phyloP scores from a whole-genome alignment of 495 filamentous ascomycete species.

The Glarea lozoyensis region DNA sequence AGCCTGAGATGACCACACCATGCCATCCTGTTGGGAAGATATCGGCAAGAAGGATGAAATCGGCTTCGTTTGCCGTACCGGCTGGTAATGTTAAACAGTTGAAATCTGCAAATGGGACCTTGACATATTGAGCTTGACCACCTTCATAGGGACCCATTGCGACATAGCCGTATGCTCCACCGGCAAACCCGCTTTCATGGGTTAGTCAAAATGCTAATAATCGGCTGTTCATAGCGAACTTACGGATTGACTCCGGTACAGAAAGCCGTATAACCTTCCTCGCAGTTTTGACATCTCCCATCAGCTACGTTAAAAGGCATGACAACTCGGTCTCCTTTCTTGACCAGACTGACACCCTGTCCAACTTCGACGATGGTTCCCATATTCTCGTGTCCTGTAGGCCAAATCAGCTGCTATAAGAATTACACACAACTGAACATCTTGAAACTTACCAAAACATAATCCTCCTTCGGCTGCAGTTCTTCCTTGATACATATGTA shows the following conservation, averaged over 20 bases:
- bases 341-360: constrained; percentile 18
- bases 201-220: not conserved
- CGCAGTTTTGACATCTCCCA: constrained; percentile 32
- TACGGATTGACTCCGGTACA: too few relatives aligned
- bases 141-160: constrained; percentile 38
- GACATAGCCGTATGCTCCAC: constrained; percentile 28
- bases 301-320: constrained; percentile 34
- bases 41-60: constrained; percentile 34
- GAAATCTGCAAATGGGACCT: constrained; percentile 34
- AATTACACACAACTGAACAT: constrained; percentile 30
- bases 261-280: constrained; percentile 24
- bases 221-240: constrained; percentile 32
- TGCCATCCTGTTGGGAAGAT: constrained; percentile 42
- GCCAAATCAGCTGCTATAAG: constrained; percentile 19
- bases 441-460: constrained; percentile 20
- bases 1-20: constrained; percentile 35
- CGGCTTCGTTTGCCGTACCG: constrained; percentile 28
- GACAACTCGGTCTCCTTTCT: constrained; percentile 31
- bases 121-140: constrained; percentile 42
- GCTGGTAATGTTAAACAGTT: constrained; percentile 30
- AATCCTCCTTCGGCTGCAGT: not conserved
- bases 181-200: not conserved
- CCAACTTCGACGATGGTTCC: constrained; percentile 31
- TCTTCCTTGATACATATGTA: not conserved
- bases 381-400: constrained; percentile 38